phyloP scores from a whole-genome alignment of 805 yeast species.

The Kodamaea hsintzibuensis region DNA sequence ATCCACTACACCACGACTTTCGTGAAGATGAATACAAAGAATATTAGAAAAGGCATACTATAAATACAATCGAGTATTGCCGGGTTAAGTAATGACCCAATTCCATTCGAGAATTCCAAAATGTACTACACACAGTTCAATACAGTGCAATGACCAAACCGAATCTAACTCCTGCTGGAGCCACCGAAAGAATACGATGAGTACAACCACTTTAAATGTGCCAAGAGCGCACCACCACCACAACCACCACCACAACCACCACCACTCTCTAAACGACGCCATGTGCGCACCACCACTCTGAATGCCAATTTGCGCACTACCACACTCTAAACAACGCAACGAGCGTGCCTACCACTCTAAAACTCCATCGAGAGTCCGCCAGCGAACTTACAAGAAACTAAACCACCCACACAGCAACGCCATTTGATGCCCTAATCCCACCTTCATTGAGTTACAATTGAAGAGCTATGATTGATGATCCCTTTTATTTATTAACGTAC shows the following conservation, averaged over 20 bases:
- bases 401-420: neutral
- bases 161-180: no score
- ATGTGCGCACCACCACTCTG: neutral
- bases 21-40: neutral
- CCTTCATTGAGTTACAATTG: slow-evolving; percentile 4
- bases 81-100: neutral
- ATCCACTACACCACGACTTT: neutral
- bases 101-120: neutral
- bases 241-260: neutral
- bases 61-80: neutral
- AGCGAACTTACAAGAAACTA: slow-evolving; percentile 1
- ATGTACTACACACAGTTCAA: no score
- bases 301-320: no score
- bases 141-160: no score
- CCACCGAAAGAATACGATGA: neutral
- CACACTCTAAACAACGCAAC: neutral
- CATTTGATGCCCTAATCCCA: neutral
- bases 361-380: neutral
- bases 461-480: slow-evolving; percentile 5
- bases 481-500: slow-evolving; percentile 2
- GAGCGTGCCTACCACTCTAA: neutral
- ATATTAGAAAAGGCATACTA: neutral
- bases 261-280: neutral
- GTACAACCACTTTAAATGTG: neutral
- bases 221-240: no score